phyloP scores from a whole-genome alignment of 2,329 filamentous ascomycete genomes.

The Sclerotinia sclerotiorum region DNA sequence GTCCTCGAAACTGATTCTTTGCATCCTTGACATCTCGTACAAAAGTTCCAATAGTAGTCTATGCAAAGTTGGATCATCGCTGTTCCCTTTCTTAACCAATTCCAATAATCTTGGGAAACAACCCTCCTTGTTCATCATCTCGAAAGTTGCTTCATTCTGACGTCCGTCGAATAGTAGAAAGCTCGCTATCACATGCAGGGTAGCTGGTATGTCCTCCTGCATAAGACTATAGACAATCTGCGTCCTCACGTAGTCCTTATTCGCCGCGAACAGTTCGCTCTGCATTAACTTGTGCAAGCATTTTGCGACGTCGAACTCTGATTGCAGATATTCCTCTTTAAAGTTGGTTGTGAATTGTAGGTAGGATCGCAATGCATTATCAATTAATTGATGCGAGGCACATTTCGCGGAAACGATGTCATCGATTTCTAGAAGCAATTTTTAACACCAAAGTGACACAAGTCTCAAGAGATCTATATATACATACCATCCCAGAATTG shows the following conservation, averaged over 20 bases:
- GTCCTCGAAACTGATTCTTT: conserved; percentile 75
- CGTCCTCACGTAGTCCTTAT: conserved; percentile 83
- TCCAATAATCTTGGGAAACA: conserved; percentile 83
- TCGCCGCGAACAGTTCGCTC: conserved; percentile 69
- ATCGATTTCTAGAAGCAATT: conserved; percentile 57
- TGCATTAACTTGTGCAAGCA: conserved; percentile 79
- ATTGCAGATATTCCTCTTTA: conserved; percentile 71
- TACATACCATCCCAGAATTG: conserved; percentile 84
- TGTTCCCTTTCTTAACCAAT: conserved; percentile 65
- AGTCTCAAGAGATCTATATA: conserved; percentile 9
- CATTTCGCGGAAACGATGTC: conserved; percentile 61
- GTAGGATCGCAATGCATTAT: conserved; percentile 83
- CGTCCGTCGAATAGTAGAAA: conserved; percentile 87
- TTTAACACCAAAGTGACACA: conserved; percentile 1
- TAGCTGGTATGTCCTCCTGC: conserved; percentile 79
- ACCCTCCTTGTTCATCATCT: conserved; percentile 82
- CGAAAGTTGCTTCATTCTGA: conserved; percentile 73
- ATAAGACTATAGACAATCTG: conserved; percentile 91
- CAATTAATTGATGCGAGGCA: conserved; percentile 65
- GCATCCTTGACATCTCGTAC: conserved; percentile 95
- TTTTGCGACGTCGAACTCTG: conserved; percentile 74
- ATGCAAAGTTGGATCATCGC: conserved; percentile 71
- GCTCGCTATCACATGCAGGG: conserved; percentile 79
- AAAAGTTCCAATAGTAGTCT: conserved; percentile 80
- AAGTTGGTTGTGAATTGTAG: conserved; percentile 74